These are phyloP conservation scores for Vinca minor DNA, from an alignment of 257 asterid species.

Conservation along the genomic window DNA sequence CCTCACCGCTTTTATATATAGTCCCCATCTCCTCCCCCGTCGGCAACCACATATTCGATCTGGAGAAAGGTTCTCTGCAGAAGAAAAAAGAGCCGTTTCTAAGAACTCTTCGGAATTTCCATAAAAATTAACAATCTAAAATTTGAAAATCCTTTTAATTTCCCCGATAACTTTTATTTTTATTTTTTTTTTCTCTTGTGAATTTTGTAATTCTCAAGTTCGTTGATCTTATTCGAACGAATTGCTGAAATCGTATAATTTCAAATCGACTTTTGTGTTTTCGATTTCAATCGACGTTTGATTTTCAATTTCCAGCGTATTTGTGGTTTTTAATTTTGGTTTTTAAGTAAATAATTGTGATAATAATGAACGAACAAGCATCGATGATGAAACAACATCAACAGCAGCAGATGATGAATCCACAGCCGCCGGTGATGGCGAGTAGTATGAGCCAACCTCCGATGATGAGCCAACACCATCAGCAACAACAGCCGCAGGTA, in stretches of 20 bases:
- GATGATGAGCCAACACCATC: constrained; percentile 18
- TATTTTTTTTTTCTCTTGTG: too few species aligned
- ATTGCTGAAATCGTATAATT: too few species aligned
- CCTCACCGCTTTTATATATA: constrained; percentile 1
- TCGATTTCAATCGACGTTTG: not conserved
- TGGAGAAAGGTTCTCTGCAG: too few species aligned
- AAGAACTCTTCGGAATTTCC: not conserved
- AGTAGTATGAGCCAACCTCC: constrained; percentile 6
- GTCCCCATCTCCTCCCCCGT: not conserved
- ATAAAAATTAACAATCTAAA: not conserved
- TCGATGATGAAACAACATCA: constrained; percentile 46
- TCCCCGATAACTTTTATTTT: too few species aligned
- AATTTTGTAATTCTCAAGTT: too few species aligned
- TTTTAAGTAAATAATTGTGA: not conserved
- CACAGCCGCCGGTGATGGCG: constrained; percentile 16
- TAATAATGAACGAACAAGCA: constrained; percentile 51
- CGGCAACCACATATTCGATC: not conserved
- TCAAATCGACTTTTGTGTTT: not conserved
- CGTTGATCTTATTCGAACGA: too few species aligned
- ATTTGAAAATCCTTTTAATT: not conserved
- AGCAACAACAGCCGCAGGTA: constrained; percentile 27
- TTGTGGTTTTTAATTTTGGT: not conserved
- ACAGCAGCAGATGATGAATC: constrained; percentile 39
- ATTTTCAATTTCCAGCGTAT: not conserved
- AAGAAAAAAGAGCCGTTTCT: too few species aligned